Percentiles rank a stretch among this genome's conserved stretches.
These are phyloP conservation scores for Halophytophthora polymorphica DNA, from an alignment of 352 stramenopile genomes.

Conservation along the genomic window DNA sequence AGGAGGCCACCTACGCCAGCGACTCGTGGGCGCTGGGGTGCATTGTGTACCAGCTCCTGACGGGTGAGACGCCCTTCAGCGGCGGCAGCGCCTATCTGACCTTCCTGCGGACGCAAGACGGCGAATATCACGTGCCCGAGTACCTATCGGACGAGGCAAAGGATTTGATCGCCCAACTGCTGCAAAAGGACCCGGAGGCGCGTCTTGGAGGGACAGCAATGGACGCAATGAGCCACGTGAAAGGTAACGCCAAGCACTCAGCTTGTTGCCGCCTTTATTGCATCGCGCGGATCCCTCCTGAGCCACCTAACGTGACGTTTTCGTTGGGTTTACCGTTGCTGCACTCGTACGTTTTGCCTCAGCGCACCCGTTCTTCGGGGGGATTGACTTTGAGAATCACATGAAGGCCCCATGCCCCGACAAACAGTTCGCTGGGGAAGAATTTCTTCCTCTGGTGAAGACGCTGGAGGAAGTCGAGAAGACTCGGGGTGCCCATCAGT, in stretches of 20 bases:
- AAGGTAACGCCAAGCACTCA: constrained; percentile 35
- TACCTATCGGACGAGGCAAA: constrained; percentile 62
- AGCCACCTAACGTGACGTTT: neutral
- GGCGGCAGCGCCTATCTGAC: constrained; percentile 78
- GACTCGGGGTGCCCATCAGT: constrained; percentile 10
- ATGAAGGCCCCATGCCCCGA: constrained; percentile 35
- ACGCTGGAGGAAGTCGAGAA: constrained; percentile 44
- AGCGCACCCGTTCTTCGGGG: constrained; percentile 77
- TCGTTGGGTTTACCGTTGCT: neutral
- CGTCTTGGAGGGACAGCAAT: constrained; percentile 27
- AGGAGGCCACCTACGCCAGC: constrained; percentile 49
- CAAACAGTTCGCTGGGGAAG: constrained; percentile 36
- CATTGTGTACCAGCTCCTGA: constrained; percentile 75
- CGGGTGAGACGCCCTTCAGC: constrained; percentile 77
- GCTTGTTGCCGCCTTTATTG: neutral
- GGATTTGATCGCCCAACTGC: constrained; percentile 57
- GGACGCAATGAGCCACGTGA: constrained; percentile 43
- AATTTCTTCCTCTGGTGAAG: constrained; percentile 44
- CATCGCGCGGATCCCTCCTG: neutral
- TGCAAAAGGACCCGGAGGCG: constrained; percentile 39
- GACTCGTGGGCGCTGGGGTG: constrained; percentile 82
- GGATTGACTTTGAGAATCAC: constrained; percentile 65
- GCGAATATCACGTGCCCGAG: constrained; percentile 47
- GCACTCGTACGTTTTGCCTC: constrained; percentile 4
- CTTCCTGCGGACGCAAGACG: constrained; percentile 70